Percentiles rank a stretch among this genome's conserved stretches.
Conservation (phyloP, 2,329 filamentous ascomycete species). For the Byssoonygena ceratinophila region DNA sequence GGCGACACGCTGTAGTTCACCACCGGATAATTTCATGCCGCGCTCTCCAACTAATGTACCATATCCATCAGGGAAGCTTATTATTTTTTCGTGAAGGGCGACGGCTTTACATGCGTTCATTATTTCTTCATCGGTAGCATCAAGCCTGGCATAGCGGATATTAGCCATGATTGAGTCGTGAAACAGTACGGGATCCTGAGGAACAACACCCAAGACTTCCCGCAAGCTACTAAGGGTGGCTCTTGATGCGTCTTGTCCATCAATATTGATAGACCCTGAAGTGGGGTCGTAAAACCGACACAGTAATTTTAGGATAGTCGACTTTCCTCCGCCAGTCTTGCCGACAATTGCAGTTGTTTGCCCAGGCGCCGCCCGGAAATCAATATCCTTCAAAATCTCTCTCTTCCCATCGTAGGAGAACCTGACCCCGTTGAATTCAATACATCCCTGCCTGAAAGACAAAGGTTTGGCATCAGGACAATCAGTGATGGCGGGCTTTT, state of each 20-base stretch:
- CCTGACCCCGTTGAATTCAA: constrained; percentile 42
- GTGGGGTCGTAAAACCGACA: constrained; percentile 46
- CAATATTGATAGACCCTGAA: constrained; percentile 41
- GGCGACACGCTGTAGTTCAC: constrained; percentile 43
- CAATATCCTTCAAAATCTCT: constrained; percentile 39
- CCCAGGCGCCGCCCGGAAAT: constrained; percentile 39
- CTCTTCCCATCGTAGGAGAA: constrained; percentile 46
- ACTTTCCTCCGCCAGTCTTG: constrained; percentile 51
- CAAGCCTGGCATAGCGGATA: constrained; percentile 51
- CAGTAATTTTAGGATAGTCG: constrained; percentile 46
- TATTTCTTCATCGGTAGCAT: constrained; percentile 52
- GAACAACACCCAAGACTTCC: constrained; percentile 51
- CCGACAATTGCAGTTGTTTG: constrained; percentile 47
- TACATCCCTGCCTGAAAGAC: constrained; percentile 33
- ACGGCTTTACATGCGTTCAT: constrained; percentile 51
- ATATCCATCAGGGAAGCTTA: constrained; percentile 47
- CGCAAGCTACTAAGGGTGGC: constrained; percentile 50
- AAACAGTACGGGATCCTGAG: constrained; percentile 55
- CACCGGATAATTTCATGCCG: constrained; percentile 42
- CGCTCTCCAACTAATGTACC: constrained; percentile 40
- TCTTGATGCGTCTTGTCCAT: constrained; percentile 48
- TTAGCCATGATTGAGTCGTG: constrained; percentile 56
- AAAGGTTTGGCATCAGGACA: constrained; percentile 29
- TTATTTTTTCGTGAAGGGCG: constrained; percentile 54
- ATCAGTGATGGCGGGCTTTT: constrained; percentile 38